Evolutionary conservation across 305 asterid genomes (phyloP).

Genomic region (Ajuga reptans): DNA sequence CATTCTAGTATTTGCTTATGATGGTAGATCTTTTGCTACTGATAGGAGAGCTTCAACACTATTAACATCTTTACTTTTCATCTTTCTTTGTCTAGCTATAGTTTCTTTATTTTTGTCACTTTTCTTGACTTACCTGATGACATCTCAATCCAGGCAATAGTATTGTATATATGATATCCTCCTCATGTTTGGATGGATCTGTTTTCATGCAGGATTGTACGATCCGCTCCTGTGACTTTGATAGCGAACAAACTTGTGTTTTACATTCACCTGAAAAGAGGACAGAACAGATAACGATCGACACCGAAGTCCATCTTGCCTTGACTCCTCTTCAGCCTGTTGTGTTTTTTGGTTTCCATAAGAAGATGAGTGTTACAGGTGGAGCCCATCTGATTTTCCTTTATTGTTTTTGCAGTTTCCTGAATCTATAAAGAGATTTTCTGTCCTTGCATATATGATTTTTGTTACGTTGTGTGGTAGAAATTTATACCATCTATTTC

Average conservation of each 20-base stretch:
- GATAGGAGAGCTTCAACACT: conserved; percentile 12
- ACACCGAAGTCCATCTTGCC: conserved; percentile 98
- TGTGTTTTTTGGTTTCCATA: conserved; percentile 94
- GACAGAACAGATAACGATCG: conserved; percentile 77
- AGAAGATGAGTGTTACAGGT: conserved; percentile 99
- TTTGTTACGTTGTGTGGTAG: conserved; percentile 1
- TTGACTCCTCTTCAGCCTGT: conserved; percentile 96
- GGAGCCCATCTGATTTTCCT: conserved; percentile 10
- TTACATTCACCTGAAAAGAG: conserved; percentile 98
- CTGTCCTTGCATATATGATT: neutral
- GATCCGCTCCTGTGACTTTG: conserved; percentile 94
- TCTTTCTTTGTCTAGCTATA: neutral
- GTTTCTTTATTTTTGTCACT: neutral
- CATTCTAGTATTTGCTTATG: neutral
- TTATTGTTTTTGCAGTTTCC: neutral
- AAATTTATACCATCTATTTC: neutral
- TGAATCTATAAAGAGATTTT: conserved; percentile 5
- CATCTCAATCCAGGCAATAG: conserved; percentile 16
- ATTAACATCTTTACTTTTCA: neutral
- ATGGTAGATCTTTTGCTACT: neutral
- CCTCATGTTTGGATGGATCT: conserved; percentile 23
- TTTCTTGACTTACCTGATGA: conserved; percentile 4
- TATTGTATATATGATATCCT: conserved; percentile 15
- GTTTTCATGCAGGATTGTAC: conserved; percentile 74
- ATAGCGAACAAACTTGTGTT: conserved; percentile 91